Base-by-base conservation (phyloP, 2,329 filamentous ascomycete genomes). In the Aspergillus sp. region DNA sequence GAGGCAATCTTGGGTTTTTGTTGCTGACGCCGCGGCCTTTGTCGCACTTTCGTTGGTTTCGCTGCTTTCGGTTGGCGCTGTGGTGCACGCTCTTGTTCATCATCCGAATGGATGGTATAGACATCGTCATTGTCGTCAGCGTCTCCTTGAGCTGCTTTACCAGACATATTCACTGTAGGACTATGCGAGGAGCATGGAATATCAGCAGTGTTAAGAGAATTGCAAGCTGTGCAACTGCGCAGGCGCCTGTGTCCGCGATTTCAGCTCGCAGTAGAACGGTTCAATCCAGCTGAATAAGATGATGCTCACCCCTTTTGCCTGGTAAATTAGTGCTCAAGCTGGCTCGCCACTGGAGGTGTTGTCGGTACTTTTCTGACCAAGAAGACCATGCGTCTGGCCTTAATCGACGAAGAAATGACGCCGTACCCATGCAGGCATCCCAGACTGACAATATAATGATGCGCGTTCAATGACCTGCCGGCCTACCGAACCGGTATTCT, bases 261-360 rank as follows among this genome's bases (percentile, higher is more conserved):
- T 17, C 36, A 17, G 36, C 13, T 7, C 15, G 0, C 15, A 39
- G 26, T 30, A 39, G 15, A 1, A 17, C 36, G 36, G 36, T 39
- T 39, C 36, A 17, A 39, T 39, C 34, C 36, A 2, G 36, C 13
- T 39, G 36, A 39, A 17, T 39, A 39, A 11, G 26, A 30, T 30
- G 0, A 30, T 0, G 3, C 36, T 39, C 36, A 5, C 36, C 36
- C 13, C 2, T 17, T 17, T 11, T 15, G 13, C 15, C 15, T 39
- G 3, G 8, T 0, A 17, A 4, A 0, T 4, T 0, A 39, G 8
- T 2, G n/a, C 36, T 4, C 5, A 39, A 0, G 1, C 36, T 17
- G 1, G 6, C 15, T 17, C 36, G 15, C 36, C 36, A 39, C 36
- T n/a, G 1, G 17, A 39, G 17, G 2, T 15, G 36, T 39, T 39